Evolutionary conservation across 768 basidiomycete genomes (phyloP), one percentile per base, ranked within the genome.

Genomic region (Mycena olivaceomarginata): DNA sequence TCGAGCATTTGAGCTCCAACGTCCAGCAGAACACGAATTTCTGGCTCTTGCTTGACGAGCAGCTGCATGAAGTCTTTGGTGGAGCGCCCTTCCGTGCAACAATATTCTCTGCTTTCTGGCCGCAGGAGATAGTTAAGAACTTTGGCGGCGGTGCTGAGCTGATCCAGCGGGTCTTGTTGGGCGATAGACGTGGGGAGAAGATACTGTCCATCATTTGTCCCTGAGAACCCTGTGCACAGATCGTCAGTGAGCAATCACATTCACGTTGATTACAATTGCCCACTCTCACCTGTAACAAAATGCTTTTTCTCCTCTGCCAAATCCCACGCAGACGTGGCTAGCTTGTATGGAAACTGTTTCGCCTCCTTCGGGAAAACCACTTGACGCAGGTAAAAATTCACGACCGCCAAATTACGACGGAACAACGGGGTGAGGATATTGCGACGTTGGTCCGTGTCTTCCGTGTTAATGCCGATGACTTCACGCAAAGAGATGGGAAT

Each of bases 1-100:
- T 92, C 90, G 5, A 92, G 82, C 84, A 92, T 89, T 76, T 92
- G 91, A 0, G 91, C 91, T 5, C 91, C 92, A 15, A 92, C 91
- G 60, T 92, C 91, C 22, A 92, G 80, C 25, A 92, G 80, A 11
- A 92, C 90, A n/a, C 85, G 85, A 41, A 91, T 84, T 25, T 84
- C 82, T 9, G 86, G 87, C 0, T 70, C 74, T 75, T 89, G 85
- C 0, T 70, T 31, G 10, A 85, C 83, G 3, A 92, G 25, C n/a
- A 83, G 67, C 1, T 80, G 18, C 31, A 90, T 75, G 68, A 88
- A 81, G 16, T 84, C 76, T 0, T 12, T 6, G 3, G 83, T 80
- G 8, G 81, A 81, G 16, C 82, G 77, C 1, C 22, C 76, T 83
- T 77, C 76, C 76, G 18, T 16, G 53, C 83, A 85, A 16, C 77